These are phyloP conservation scores for Myriosclerotinia duriaeana DNA, from an alignment of 2,329 filamentous ascomycete genomes.

Conservation along the genomic window DNA sequence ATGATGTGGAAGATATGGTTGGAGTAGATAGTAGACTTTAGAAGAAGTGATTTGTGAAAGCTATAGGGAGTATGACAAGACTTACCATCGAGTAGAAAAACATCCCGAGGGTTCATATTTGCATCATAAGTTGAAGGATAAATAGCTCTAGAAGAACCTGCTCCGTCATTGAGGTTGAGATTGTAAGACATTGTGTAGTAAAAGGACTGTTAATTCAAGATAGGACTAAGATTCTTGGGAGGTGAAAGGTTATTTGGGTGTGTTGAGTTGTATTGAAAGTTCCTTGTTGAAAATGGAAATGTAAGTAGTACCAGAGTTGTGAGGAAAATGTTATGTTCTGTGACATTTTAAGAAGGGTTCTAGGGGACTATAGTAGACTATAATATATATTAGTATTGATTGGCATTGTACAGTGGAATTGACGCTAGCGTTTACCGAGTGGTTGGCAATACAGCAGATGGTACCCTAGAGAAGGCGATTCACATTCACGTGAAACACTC, in stretches of 20 bases:
- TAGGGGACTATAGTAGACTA: not conserved
- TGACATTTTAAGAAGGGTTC: not conserved
- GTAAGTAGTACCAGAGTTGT: not conserved
- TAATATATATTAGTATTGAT: too few species aligned
- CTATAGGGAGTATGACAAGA: not conserved
- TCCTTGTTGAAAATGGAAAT: not conserved
- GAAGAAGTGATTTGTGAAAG: not conserved
- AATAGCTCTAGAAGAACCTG: too few species aligned
- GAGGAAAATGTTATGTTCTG: fast-evolving
- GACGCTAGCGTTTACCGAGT: too few species aligned
- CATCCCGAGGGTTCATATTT: not conserved
- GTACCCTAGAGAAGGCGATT: too few species aligned
- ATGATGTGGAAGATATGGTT: too few species aligned
- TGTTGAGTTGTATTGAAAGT: not conserved
- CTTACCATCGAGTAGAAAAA: not conserved
- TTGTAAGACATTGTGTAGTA: not conserved
- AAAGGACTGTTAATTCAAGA: too few species aligned
- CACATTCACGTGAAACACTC: too few species aligned
- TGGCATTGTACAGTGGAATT: too few species aligned
- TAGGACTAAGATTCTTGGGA: too few species aligned
- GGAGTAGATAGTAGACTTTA: not conserved
- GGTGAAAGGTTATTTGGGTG: too few species aligned
- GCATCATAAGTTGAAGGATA: not conserved
- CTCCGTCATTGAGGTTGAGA: not conserved
- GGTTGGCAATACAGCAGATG: too few species aligned